phyloP scores from a whole-genome alignment of 2,329 filamentous ascomycete genomes.

The Aspergillus neoniger region DNA sequence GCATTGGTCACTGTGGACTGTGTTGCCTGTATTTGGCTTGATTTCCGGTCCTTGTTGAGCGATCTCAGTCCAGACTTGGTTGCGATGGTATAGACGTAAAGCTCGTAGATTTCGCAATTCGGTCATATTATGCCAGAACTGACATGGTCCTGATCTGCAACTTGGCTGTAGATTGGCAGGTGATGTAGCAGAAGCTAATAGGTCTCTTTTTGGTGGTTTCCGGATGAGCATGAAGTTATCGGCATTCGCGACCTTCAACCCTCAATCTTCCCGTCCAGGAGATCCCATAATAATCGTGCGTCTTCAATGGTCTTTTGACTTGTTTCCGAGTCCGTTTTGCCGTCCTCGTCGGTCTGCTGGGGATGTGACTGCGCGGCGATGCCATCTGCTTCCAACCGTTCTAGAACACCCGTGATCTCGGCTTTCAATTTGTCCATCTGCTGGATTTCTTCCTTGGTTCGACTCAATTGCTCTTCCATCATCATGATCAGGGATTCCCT shows the following conservation, averaged over 20 bases:
- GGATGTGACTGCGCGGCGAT: slow-evolving; percentile 20
- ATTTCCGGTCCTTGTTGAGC: not conserved
- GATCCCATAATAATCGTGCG: slow-evolving; percentile 41
- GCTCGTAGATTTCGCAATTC: not conserved
- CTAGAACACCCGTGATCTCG: slow-evolving; percentile 56
- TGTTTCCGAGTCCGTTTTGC: slow-evolving; percentile 8
- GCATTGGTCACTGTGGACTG: not conserved
- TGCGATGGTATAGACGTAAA: not conserved
- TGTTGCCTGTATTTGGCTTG: not conserved
- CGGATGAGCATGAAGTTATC: not conserved
- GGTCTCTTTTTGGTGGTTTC: not conserved
- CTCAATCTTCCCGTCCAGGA: slow-evolving; percentile 37
- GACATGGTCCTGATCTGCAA: not conserved
- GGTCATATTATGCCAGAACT: no score
- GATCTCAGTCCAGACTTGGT: not conserved
- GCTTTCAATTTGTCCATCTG: slow-evolving; percentile 74
- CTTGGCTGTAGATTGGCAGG: not conserved
- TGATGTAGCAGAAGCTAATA: not conserved
- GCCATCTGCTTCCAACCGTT: slow-evolving; percentile 37
- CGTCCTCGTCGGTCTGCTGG: slow-evolving; percentile 8
- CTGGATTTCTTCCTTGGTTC: slow-evolving; percentile 72
- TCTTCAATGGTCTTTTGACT: slow-evolving; percentile 30
- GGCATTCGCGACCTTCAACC: not conserved
- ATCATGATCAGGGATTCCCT: slow-evolving; percentile 81
- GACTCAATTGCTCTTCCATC: slow-evolving; percentile 82